Base-by-base conservation (phyloP, 768 basidiomycete species). In the Lactarius psammicola region DNA sequence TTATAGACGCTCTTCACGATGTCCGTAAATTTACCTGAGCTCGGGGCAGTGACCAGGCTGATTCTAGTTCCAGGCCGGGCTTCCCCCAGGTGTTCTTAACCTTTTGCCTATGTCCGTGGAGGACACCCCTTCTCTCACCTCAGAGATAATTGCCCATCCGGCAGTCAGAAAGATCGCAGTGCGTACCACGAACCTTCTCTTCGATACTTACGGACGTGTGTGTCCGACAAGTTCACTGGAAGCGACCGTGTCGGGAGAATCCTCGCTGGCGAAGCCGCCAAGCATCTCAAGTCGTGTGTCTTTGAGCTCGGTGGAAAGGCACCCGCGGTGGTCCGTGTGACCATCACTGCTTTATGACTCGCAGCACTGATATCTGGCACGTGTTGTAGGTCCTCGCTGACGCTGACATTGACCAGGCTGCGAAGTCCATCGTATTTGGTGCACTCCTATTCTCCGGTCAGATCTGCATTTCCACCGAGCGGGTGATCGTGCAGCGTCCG, bases 41-140 rank as follows among this genome's bases (percentile, higher is more conserved):
- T 23, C 20, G 3, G 0, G 9, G n/a, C 26, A 30, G 11, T 62
- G 18, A 20, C 31, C 26, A n/a, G 5, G 33, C 42, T 62, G 18
- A 44, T 30, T 15, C 31, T 2, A 13, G 15, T 10, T 20, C 23
- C 36, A 81, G 72, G 87, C 87, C 0, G 87, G 87, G 1, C 73
- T 90, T 1, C 87, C 87, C 5, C n/a, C 76, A 13, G 86, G 86
- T 8, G 86, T 85, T 5, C 69, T 89, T 5, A 87, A 88, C 68
- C 81, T 80, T 69, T 69, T 88, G n/a, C 79, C 82, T 6, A 79
- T 81, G 66, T 79, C 81, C 4, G 71, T 75, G 17, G 78, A 82
- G 49, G 76, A 73, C 53, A 76, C 81, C 0, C 83, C 85, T 3
- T 69, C 71, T 1, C 71, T 82, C 36, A 80, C 80, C 0, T 76